Base-by-base conservation (phyloP, 2,329 filamentous ascomycete genomes). In the Ophiostoma quercus region DNA sequence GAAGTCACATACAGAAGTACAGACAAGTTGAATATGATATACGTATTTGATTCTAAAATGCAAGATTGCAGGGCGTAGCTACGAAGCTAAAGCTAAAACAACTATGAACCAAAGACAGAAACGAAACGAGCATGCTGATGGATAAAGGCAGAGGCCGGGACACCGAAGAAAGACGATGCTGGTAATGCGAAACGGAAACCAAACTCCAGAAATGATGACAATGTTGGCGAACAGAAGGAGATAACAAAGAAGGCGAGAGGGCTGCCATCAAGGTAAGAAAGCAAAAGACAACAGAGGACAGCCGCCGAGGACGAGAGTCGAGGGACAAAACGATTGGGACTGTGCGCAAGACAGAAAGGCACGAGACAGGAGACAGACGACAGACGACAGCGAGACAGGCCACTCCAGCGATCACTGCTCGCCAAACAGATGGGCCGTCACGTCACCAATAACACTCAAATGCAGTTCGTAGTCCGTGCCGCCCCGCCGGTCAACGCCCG, bases 381-480 rank as follows among this genome's bases (percentile, higher is more conserved):
- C n/a, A n/a, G n/a, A n/a, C n/a, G 14, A 43, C 41, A 19, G 41
- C 12, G 5, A 43, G 25, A 29, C 25, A 29, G 25, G 25, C 34
- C 34, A 34, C 8, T 1, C 34, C 1, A 5, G 34, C 34, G 1
- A 34, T 34, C 3, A 34, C 34, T 34, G 34, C 79, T 97, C 94
- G 51, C 91, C 91, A 43, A 97, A 87, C 7, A 98, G 85, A 71
- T 90, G 85, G 22, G 92, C 92, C 0, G 92, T 96, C 73, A 98
- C 90, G 74, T 97, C 93, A 3, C 92, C 92, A 86, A 96, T 92
- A 74, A 93, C 94, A 1, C 90, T 92, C 75, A 95, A 91, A 76
- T 96, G 92, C n/a, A 97, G 82, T 75, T 92, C 89, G 77, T 96
- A 95, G 77, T 95, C 91, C 74, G 89, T 83, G 0, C 93, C 93